These are phyloP conservation scores for Pythium plurisporium DNA, from an alignment of 352 stramenopile genomes.

Conservation along the genomic window DNA sequence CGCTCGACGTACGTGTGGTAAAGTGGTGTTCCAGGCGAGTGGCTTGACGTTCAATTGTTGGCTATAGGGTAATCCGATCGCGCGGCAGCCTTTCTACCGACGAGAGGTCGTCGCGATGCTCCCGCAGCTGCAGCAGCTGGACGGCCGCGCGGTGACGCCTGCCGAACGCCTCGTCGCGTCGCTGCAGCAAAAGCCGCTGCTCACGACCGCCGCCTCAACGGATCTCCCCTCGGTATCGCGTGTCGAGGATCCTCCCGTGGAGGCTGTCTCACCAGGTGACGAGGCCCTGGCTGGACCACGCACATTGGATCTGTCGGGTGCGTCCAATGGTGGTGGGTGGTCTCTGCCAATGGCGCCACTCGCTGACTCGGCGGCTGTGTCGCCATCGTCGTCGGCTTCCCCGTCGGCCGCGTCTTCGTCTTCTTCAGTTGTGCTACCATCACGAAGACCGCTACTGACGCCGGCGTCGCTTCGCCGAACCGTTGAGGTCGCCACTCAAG, in stretches of 20 bases:
- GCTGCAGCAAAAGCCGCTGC: slow-evolving; percentile 41
- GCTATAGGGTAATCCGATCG: slow-evolving; percentile 50
- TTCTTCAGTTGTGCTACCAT: neutral
- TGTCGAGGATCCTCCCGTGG: too few relatives aligned
- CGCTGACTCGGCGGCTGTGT: neutral
- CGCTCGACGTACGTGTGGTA: slow-evolving; percentile 26
- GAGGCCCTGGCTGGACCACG: neutral
- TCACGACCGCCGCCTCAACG: slow-evolving; percentile 4
- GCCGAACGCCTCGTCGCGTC: slow-evolving; percentile 46
- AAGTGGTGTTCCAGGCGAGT: too few relatives aligned
- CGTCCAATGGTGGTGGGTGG: too few relatives aligned
- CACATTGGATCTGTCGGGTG: slow-evolving; percentile 18
- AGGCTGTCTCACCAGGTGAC: too few relatives aligned
- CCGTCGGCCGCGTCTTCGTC: neutral
- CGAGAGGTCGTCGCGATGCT: slow-evolving; percentile 54
- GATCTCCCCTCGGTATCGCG: too few relatives aligned
- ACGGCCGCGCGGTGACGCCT: slow-evolving; percentile 33
- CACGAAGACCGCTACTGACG: slow-evolving; percentile 9
- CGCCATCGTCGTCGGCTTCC: neutral
- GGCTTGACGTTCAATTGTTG: neutral
- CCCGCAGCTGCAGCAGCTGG: slow-evolving; percentile 44
- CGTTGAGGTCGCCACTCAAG: too few relatives aligned
- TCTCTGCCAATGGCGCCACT: too few relatives aligned
- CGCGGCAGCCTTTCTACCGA: slow-evolving; percentile 31
- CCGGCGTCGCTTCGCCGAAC: slow-evolving; percentile 5